phyloP scores from a whole-genome alignment of 164 flowering plant genomes.

The Sedum album region DNA sequence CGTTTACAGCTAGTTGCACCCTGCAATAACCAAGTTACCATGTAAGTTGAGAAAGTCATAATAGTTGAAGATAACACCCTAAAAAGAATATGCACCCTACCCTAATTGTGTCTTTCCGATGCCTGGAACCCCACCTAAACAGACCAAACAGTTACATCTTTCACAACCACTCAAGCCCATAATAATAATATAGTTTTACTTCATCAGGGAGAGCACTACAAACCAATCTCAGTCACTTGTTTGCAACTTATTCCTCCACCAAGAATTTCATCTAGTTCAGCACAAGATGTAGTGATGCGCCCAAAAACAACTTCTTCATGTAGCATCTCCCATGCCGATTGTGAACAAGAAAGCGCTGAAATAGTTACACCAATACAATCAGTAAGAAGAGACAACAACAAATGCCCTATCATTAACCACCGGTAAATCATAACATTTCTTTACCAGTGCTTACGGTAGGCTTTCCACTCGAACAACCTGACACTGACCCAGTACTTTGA shows the following conservation, averaged over 20 bases:
- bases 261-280: conserved; percentile 65
- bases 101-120: conserved; percentile 97
- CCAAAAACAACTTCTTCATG: conserved; percentile 47
- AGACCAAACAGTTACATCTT: conserved; percentile 9
- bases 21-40: conserved; percentile 28
- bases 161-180: not conserved
- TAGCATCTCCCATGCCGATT: conserved; percentile 92
- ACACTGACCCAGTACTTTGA: too few relatives aligned
- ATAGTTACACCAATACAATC: not conserved
- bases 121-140: conserved; percentile 93
- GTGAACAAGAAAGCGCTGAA: conserved; percentile 44
- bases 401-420: not conserved
- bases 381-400: not conserved
- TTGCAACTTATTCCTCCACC: conserved; percentile 89
- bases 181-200: not conserved
- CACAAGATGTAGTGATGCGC: conserved; percentile 75
- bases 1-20: conserved; percentile 93
- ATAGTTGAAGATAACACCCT: not conserved
- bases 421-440: not conserved
- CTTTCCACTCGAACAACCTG: conserved; percentile 21
- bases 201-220: conserved; percentile 12
- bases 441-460: conserved; percentile 44
- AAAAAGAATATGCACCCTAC: conserved; percentile 31
- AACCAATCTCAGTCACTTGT: conserved; percentile 94
- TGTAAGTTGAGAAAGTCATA: too few relatives aligned